Base-by-base conservation (phyloP, 2,329 filamentous ascomycete species). In the Lomentospora prolificans region DNA sequence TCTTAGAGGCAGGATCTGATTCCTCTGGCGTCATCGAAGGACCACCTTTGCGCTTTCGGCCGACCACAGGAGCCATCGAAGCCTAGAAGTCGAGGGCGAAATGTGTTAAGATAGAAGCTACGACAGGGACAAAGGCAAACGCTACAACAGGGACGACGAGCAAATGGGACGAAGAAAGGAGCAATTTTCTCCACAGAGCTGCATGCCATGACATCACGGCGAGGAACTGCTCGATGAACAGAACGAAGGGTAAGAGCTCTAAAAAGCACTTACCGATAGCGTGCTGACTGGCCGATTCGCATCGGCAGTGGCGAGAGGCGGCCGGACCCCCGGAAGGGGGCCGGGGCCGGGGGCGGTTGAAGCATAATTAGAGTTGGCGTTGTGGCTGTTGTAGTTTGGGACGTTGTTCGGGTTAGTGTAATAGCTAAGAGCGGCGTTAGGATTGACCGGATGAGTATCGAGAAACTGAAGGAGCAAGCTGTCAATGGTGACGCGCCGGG, bases 11-110 rank as follows among this genome's bases (percentile, higher is more conserved):
- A 2, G 61, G 59, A 17, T 59, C 64, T 56, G 61, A 59, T 41
- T 59, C 39, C 58, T 65, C 61, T 56, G 55, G 51, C 12, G 56
- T 53, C 48, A 58, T 61, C 58, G 58, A 14, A 58, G 60, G n/a
- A 31, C 14, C 55, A 3, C 57, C 63, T 61, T 71, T 72, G 33
- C 65, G 61, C 57, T 70, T 69, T 28, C 48, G 48, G 24, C 30
- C 44, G 22, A 5, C 22, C 22, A 25, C 9, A 25, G 44, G 44
- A 25, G 44, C 44, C 9, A 19, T 48, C 44, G 44, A 48, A 48
- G 44, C 22, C 44, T 48, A 48, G 22, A 48, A 6, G 14, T 19
- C 19, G 22, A 48, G 44, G 44, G 22, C 17, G 8, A 48, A 25
- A 22, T 22, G 44, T 22, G 44, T 22, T 22, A 48, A 25, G n/a